Conservation (phyloP, 2,329 filamentous ascomycete genomes). For the Colletotrichum scovillei region DNA sequence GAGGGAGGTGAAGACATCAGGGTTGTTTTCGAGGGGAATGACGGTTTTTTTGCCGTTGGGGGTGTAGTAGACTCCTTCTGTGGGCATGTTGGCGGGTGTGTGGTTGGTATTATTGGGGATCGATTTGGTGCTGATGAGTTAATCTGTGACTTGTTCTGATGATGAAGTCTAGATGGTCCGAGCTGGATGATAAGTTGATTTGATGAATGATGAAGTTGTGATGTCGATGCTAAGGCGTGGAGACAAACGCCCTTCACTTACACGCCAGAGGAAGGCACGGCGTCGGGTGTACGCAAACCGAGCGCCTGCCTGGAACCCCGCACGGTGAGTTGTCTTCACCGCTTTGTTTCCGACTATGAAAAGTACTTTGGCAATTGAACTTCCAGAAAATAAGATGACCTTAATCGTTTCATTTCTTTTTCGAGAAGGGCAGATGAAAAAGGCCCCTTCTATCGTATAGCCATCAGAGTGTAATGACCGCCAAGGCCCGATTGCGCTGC, state of each 20-base stretch:
- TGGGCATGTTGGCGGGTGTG: slow-evolving; percentile 40
- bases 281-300: slow-evolving; percentile 8
- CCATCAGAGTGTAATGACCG: fast-evolving
- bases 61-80: slow-evolving; percentile 40
- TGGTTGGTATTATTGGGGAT: background rate
- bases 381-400: background rate
- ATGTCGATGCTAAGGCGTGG: background rate
- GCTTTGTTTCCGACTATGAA: background rate
- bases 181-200: background rate
- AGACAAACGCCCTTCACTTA: background rate
- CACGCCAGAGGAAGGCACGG: background rate
- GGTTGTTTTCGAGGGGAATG: slow-evolving; percentile 69
- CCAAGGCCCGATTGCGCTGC: background rate
- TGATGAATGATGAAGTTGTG: background rate
- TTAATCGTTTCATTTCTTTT: background rate
- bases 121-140: too few species aligned
- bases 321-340: background rate
- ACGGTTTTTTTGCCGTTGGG: slow-evolving; percentile 48
- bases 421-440: background rate
- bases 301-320: slow-evolving; percentile 12
- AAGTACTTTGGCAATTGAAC: slow-evolving; percentile 2
- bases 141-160: background rate
- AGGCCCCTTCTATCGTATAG: background rate
- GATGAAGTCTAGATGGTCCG: background rate
- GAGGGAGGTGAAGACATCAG: slow-evolving; percentile 80